A percentile compares a stretch with the other conserved stretches of the same genome.
These are phyloP conservation scores for Colletotrichum agaves DNA, from an alignment of 2,329 filamentous ascomycete species.

Conservation along the genomic window DNA sequence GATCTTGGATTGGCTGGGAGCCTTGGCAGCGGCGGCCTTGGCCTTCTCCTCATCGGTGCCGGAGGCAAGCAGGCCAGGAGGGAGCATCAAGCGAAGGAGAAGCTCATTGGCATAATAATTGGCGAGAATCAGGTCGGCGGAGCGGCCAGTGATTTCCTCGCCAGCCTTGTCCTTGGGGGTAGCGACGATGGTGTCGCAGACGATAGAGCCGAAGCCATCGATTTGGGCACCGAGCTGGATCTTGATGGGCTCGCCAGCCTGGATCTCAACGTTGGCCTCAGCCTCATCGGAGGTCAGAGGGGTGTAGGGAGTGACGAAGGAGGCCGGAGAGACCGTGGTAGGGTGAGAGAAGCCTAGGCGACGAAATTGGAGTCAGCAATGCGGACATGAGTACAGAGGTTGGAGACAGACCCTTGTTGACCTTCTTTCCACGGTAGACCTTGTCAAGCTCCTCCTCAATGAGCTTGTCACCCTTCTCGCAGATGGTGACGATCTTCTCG, in stretches of 20 bases:
- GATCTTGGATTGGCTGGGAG: constrained; percentile 87
- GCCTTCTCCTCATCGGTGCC: constrained; percentile 96
- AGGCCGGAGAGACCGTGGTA: constrained; percentile 92
- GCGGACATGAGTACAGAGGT: constrained; percentile 31
- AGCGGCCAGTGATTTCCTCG: constrained; percentile 76
- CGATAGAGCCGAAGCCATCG: constrained; percentile 94
- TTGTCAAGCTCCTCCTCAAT: constrained; percentile 93
- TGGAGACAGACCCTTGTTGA: constrained; percentile 78
- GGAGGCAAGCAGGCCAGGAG: constrained; percentile 83
- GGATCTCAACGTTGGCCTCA: constrained; percentile 83
- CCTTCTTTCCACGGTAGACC: constrained; percentile 99
- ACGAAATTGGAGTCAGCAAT: constrained; percentile 5
- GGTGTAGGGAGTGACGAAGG: constrained; percentile 96
- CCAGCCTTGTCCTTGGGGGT: constrained; percentile 68
- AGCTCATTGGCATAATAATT: constrained; percentile 97
- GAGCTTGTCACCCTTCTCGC: constrained; percentile 94
- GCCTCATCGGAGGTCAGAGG: constrained; percentile 86
- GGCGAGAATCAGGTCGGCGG: constrained; percentile 88
- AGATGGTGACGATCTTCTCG: constrained; percentile 92
- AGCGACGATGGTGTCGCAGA: constrained; percentile 91
- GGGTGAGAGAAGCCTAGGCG: constrained; percentile 85
- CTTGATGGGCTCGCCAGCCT: constrained; percentile 90
- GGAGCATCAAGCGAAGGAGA: constrained; percentile 88
- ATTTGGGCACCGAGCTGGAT: constrained; percentile 99
- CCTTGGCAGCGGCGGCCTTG: constrained; percentile 85